Evolutionary conservation across 164 flowering plant genomes (phyloP).

Genomic region (Umbellularia californica): DNA sequence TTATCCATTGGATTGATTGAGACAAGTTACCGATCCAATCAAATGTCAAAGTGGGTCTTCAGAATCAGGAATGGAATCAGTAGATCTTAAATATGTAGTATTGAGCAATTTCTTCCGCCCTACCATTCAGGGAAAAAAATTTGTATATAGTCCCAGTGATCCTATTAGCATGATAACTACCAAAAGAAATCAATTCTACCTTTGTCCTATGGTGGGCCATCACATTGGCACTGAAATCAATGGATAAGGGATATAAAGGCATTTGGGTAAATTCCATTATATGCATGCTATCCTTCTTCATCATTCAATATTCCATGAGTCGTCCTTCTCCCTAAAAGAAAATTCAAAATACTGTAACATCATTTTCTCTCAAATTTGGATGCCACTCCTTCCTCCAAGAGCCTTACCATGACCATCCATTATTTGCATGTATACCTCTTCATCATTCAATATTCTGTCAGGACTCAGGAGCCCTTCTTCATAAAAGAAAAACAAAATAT

Average conservation of each 20-base stretch:
- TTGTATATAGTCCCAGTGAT: background rate
- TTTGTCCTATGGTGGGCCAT: background rate
- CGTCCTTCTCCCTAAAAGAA: no score
- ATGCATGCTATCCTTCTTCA: no score
- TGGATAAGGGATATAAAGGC: background rate
- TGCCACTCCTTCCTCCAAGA: background rate
- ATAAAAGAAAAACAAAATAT: no score
- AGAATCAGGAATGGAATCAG: no score
- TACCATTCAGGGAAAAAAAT: no score
- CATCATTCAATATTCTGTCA: background rate
- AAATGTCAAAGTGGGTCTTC: background rate
- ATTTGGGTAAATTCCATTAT: no score
- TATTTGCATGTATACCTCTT: no score
- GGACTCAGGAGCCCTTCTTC: background rate
- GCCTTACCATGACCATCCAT: no score
- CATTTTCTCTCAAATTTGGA: background rate
- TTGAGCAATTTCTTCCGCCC: background rate
- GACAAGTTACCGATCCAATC: background rate
- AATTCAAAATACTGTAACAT: no score
- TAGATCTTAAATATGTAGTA: no score
- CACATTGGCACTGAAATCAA: background rate
- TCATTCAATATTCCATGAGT: no score
- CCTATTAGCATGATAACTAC: background rate
- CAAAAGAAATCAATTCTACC: background rate
- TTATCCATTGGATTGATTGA: background rate